phyloP scores from a whole-genome alignment of 164 flowering plant genomes.

The Kingdonia uniflora region DNA sequence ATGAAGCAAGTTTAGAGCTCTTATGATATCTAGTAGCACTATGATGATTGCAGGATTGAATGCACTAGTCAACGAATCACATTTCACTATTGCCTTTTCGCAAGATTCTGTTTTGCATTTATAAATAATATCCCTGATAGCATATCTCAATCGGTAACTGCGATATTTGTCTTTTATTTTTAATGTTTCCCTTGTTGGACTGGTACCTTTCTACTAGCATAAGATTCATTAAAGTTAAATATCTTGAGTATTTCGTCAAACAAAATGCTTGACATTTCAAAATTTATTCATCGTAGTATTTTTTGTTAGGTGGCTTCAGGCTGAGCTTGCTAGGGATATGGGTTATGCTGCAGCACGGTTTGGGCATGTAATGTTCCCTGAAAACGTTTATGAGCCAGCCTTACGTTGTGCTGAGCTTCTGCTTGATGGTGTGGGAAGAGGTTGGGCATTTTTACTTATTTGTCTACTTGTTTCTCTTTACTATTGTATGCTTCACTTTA shows the following conservation, averaged over 20 bases:
- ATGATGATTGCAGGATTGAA: too few relatives aligned
- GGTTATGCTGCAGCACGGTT: slow-evolving; percentile 94
- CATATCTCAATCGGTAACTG: too few relatives aligned
- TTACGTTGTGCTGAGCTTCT: slow-evolving; percentile 79
- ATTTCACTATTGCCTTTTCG: too few relatives aligned
- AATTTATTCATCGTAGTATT: slow-evolving; percentile 25
- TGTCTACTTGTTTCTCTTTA: background rate
- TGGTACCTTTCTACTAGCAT: too few relatives aligned
- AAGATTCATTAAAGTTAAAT: too few relatives aligned
- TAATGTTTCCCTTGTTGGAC: too few relatives aligned
- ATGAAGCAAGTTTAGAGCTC: too few relatives aligned
- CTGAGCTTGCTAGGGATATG: slow-evolving; percentile 95
- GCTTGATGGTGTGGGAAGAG: slow-evolving; percentile 94
- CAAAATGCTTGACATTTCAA: slow-evolving; percentile 1
- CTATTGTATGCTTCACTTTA: background rate
- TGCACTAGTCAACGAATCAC: too few relatives aligned
- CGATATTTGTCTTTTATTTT: too few relatives aligned
- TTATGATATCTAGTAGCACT: too few relatives aligned
- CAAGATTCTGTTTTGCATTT: too few relatives aligned
- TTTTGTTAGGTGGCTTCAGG: slow-evolving; percentile 82
- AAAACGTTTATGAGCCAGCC: slow-evolving; percentile 96
- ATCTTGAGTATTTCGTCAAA: background rate
- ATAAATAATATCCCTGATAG: too few relatives aligned
- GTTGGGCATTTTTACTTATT: slow-evolving; percentile 22
- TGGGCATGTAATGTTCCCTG: slow-evolving; percentile 99